These are phyloP conservation scores for Leishmania aethiopica DNA, from an alignment of 208 protist species.

Conservation along the genomic window DNA sequence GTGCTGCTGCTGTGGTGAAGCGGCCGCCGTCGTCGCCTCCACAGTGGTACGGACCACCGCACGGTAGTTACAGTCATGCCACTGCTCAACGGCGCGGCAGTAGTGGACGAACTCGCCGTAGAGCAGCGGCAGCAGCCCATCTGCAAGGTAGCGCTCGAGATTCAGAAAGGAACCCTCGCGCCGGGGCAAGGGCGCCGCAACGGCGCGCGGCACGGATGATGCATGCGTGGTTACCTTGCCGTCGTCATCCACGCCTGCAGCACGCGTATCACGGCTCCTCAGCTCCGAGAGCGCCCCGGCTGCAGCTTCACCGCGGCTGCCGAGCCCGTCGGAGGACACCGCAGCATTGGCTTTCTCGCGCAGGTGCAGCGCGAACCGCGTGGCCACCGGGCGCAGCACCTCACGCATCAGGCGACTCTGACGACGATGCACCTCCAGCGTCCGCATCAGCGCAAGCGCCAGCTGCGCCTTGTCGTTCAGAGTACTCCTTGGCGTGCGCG, in stretches of 20 bases:
- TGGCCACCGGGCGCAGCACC: not conserved
- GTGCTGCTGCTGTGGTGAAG: not conserved
- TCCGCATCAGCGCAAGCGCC: constrained; percentile 7
- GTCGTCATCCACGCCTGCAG: not conserved
- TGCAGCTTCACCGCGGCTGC: not conserved
- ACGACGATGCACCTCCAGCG: not conserved
- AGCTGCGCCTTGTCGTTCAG: constrained; percentile 18
- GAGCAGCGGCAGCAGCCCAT: constrained; percentile 2
- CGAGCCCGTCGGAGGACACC: not conserved
- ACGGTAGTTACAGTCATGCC: not conserved
- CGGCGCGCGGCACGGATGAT: not conserved
- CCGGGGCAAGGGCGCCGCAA: not conserved
- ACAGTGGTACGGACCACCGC: too few relatives aligned
- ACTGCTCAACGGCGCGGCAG: constrained; percentile 6
- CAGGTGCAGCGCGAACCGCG: not conserved
- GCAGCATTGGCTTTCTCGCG: not conserved
- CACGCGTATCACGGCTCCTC: not conserved
- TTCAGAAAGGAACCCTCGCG: not conserved
- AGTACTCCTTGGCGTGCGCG: not conserved
- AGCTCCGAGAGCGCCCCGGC: not conserved
- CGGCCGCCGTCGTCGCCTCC: not conserved
- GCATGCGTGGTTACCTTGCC: not conserved
- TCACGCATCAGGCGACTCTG: constrained; percentile 5
- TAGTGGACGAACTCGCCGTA: constrained; percentile 6
- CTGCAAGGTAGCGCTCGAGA: constrained; percentile 6